phyloP scores from a whole-genome alignment of 2,329 filamentous ascomycete species.

The Neofusicoccum kwambonambiense region DNA sequence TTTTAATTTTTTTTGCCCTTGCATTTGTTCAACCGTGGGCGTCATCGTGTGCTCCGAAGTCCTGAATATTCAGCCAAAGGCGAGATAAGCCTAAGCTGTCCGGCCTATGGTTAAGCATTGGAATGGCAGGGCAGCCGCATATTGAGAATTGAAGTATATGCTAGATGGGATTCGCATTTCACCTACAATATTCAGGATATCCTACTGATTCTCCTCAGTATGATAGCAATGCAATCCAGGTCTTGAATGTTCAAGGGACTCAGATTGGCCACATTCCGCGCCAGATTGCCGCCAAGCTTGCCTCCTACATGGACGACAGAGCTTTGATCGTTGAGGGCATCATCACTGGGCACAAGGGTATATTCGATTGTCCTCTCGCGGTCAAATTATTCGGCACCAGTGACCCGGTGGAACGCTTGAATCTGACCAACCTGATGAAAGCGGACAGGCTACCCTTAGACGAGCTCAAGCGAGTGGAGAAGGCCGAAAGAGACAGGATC shows the following conservation, averaged over 20 bases:
- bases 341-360: slow-evolving; percentile 64
- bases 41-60: no score
- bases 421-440: slow-evolving; percentile 63
- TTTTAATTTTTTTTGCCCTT: no score
- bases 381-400: slow-evolving; percentile 69
- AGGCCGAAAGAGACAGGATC: slow-evolving; percentile 50
- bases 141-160: no score
- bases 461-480: slow-evolving; percentile 52
- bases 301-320: slow-evolving; percentile 59
- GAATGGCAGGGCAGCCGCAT: no score
- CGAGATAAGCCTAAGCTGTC: no score
- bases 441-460: slow-evolving; percentile 58
- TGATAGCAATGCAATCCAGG: slow-evolving; percentile 73
- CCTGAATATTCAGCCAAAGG: no score
- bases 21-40: no score
- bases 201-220: slow-evolving; percentile 39
- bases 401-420: slow-evolving; percentile 51
- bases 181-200: no score
- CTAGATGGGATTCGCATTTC: no score
- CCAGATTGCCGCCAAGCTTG: slow-evolving; percentile 66
- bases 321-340: slow-evolving; percentile 66
- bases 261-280: slow-evolving; percentile 80
- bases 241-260: slow-evolving; percentile 70
- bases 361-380: slow-evolving; percentile 70
- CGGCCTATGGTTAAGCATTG: no score